phyloP scores from a whole-genome alignment of 306 rosid genomes.

The Gastrolobium bilobum region DNA sequence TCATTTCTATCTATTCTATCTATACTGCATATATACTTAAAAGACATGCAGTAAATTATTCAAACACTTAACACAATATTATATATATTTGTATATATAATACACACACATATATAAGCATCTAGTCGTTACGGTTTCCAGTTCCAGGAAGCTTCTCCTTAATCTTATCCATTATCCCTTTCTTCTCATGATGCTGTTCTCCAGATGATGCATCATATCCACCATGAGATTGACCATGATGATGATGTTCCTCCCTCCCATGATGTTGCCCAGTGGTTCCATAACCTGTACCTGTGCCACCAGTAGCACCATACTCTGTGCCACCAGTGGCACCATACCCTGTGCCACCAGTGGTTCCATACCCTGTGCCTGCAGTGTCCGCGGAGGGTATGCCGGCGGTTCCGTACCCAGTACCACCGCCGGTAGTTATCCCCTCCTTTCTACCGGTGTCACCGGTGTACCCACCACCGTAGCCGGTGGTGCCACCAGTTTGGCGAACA shows the following conservation, averaged over 20 bases:
- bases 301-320: neutral
- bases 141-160: constrained; percentile 47
- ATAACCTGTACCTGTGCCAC: neutral
- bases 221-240: neutral
- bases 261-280: neutral
- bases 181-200: constrained; percentile 38
- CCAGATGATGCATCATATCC: constrained; percentile 9
- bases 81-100: neutral
- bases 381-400: neutral
- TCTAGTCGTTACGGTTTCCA: neutral
- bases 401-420: neutral
- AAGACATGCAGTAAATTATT: neutral
- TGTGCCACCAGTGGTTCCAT: neutral
- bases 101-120: neutral
- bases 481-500: neutral
- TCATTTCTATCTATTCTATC: neutral
- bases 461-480: neutral
- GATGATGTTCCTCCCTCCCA: constrained; percentile 7
- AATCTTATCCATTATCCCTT: constrained; percentile 47
- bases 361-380: neutral
- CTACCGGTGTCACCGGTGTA: neutral
- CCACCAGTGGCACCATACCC: neutral
- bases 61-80: neutral
- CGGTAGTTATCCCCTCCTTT: neutral
- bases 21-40: neutral